These are phyloP conservation scores for Russula sp. DNA, from an alignment of 768 basidiomycete species.

Conservation along the genomic window DNA sequence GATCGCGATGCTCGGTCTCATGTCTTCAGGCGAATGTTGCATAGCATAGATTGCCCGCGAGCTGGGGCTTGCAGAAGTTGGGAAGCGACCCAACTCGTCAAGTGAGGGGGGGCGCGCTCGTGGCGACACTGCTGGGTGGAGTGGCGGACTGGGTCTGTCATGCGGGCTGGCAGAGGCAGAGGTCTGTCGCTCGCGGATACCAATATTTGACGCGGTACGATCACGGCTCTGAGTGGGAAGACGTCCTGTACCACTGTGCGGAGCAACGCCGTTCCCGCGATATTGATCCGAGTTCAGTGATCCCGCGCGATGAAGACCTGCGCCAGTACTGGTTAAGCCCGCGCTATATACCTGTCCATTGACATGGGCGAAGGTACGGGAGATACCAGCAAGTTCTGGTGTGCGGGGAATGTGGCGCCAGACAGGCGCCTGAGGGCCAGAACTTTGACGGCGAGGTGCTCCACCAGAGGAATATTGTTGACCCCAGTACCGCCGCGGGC, in stretches of 20 bases:
- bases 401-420: neutral
- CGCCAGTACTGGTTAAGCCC: neutral
- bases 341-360: slow-evolving; percentile 33
- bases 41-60: slow-evolving; percentile 9
- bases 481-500: neutral
- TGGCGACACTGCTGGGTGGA: neutral
- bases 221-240: slow-evolving; percentile 16
- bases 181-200: slow-evolving; percentile 8
- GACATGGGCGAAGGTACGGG: slow-evolving; percentile 15
- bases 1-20: slow-evolving; percentile 19
- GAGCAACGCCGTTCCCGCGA: neutral
- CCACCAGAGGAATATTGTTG: neutral
- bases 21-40: slow-evolving; percentile 22
- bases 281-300: neutral
- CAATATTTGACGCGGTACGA: neutral
- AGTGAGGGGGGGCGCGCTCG: slow-evolving; percentile 11
- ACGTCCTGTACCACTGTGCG: neutral
- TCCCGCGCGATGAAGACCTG: slow-evolving; percentile 20
- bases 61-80: slow-evolving; percentile 18
- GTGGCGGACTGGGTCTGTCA: slow-evolving; percentile 9
- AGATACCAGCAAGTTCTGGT: slow-evolving; percentile 12
- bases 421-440: neutral
- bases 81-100: slow-evolving; percentile 17
- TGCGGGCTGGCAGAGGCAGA: slow-evolving; percentile 16
- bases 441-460: slow-evolving; percentile 11